Percentiles rank a stretch among this genome's conserved stretches.
These are phyloP conservation scores for Mycena galericulata DNA, from an alignment of 768 basidiomycete species.

Conservation along the genomic window DNA sequence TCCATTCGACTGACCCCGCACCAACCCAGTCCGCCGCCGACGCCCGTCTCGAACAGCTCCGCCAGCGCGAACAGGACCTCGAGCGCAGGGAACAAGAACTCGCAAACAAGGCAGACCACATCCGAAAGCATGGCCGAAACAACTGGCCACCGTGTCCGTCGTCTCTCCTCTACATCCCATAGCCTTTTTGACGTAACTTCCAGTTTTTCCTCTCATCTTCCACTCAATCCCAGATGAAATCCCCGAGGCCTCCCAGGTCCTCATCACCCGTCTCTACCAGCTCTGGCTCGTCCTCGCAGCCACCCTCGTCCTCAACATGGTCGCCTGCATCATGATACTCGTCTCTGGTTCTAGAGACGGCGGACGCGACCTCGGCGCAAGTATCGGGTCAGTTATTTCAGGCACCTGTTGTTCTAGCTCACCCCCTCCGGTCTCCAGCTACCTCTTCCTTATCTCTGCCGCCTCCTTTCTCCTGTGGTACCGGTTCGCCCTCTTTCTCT, in stretches of 20 bases:
- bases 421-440: conserved; percentile 60
- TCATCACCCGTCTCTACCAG: conserved; percentile 89
- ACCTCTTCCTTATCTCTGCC: conserved; percentile 80
- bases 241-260: conserved; percentile 79
- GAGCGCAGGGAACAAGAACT: conserved; percentile 84
- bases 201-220: conserved; percentile 94
- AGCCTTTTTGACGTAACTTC: conserved; percentile 36
- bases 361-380: conserved; percentile 83
- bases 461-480: conserved; percentile 96
- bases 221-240: conserved; percentile 95
- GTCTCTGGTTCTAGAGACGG: conserved; percentile 81
- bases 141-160: conserved; percentile 94
- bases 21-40: conserved; percentile 52
- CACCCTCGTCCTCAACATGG: conserved; percentile 89
- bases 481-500: conserved; percentile 63
- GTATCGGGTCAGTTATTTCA: conserved; percentile 74
- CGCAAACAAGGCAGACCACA: conserved; percentile 72
- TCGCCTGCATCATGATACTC: conserved; percentile 90
- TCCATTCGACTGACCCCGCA: conserved; percentile 90
- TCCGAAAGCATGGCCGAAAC: conserved; percentile 82
- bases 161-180: conserved; percentile 29
- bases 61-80: conserved; percentile 84
- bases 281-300: conserved; percentile 92
- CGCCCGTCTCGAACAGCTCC: conserved; percentile 72
- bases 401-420: conserved; percentile 12